Percentiles rank a stretch among this genome's conserved stretches.
Evolutionary conservation across 257 asterid species (phyloP).

Genomic region (Solanum corneliomulleri): DNA sequence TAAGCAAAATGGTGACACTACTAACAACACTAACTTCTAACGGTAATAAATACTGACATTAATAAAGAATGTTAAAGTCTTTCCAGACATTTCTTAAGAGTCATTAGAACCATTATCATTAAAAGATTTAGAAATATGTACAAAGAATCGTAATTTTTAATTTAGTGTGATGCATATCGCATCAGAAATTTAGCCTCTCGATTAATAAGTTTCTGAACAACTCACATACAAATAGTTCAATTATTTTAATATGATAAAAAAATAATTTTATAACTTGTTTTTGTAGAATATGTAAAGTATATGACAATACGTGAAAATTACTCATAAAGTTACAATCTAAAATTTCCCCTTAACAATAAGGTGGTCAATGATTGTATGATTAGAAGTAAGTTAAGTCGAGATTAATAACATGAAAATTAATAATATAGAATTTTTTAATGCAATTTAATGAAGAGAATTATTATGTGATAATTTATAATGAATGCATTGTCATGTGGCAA

Average conservation of each 20-base stretch:
- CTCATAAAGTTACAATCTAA: background rate
- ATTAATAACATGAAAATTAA: background rate
- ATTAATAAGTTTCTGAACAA: no score
- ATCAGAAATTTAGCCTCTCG: no score
- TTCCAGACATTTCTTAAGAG: no score
- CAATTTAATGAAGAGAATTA: background rate
- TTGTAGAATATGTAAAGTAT: background rate
- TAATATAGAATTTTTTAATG: background rate
- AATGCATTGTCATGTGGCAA: background rate
- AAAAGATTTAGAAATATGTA: no score
- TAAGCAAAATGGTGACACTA: background rate
- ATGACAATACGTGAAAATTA: background rate
- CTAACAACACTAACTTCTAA: no score
- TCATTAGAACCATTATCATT: no score
- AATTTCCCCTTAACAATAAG: background rate
- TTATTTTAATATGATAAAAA: background rate
- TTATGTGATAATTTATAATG: background rate
- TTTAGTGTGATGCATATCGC: background rate
- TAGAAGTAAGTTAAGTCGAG: background rate
- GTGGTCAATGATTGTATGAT: background rate
- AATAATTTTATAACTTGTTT: background rate
- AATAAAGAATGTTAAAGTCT: no score
- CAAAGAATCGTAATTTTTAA: no score
- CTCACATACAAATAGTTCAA: background rate
- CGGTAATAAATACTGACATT: no score